These are phyloP conservation scores for Yamadazyma kanchanaburiensis DNA, from an alignment of 1,139 yeast species.

Conservation along the genomic window DNA sequence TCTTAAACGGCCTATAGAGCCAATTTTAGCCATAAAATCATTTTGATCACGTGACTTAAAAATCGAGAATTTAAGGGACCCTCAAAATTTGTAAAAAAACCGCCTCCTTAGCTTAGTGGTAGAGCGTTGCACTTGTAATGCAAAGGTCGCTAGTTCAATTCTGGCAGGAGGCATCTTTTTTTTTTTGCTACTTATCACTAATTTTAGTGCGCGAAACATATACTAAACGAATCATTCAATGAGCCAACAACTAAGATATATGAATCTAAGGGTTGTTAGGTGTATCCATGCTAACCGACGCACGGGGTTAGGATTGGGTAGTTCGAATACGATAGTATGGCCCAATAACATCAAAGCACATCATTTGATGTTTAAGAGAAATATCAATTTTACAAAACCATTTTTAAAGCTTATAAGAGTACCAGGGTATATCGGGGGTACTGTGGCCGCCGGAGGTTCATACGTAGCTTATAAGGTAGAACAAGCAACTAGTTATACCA, in stretches of 20 bases:
- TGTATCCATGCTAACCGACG: too few species aligned
- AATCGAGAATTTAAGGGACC: too few species aligned
- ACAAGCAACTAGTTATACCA: conserved; percentile 72
- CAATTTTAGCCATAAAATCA: too few species aligned
- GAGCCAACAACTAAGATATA: neutral
- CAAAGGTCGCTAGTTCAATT: conserved; percentile 94
- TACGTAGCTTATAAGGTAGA: conserved; percentile 89
- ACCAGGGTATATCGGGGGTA: conserved; percentile 86
- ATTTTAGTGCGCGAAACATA: neutral
- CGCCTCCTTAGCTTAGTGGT: conserved; percentile 91
- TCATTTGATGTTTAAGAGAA: conserved; percentile 16
- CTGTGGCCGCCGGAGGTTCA: conserved; percentile 91
- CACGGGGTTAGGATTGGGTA: too few species aligned
- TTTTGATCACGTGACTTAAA: too few species aligned
- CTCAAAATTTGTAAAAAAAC: too few species aligned
- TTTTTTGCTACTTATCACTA: conserved; percentile 5
- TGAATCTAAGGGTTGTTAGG: too few species aligned
- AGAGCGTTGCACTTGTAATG: conserved; percentile 96
- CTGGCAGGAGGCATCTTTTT: conserved; percentile 75
- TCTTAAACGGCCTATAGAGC: too few species aligned
- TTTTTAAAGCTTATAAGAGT: conserved; percentile 41
- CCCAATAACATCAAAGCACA: conserved; percentile 1
- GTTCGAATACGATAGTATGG: too few species aligned
- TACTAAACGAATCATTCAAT: neutral
- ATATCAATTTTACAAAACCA: conserved; percentile 48